phyloP scores from a whole-genome alignment of 176 grass and related monocot species.

The Saccharum officinarum region DNA sequence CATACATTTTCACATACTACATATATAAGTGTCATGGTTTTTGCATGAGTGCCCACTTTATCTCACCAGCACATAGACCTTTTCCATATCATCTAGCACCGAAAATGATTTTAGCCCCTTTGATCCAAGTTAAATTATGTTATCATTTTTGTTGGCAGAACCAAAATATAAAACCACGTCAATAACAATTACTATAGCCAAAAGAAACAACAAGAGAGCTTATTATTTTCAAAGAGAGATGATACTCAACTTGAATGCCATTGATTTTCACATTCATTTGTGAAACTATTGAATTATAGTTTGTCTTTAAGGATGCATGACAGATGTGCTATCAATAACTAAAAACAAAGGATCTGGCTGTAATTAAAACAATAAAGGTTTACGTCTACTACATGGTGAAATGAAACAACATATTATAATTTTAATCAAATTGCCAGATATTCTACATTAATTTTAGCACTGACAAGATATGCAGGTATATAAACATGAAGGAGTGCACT shows the following conservation, averaged over 20 bases:
- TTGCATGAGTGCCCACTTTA: too few species aligned
- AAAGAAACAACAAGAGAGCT: neutral
- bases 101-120: too few species aligned
- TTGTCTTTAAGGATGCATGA: neutral
- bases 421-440: neutral
- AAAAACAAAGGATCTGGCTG: neutral
- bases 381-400: too few species aligned
- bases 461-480: neutral
- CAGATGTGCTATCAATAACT: neutral
- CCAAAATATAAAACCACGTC: neutral
- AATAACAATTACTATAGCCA: neutral
- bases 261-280: conserved; percentile 14
- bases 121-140: too few species aligned
- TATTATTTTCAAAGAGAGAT: neutral
- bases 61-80: too few species aligned
- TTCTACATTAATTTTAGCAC: neutral
- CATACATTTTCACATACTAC: too few species aligned
- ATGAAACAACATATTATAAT: neutral
- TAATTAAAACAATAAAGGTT: neutral
- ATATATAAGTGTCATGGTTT: too few species aligned
- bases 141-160: neutral
- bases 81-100: too few species aligned
- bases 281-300: neutral
- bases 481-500: neutral
- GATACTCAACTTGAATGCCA: neutral